Conservation (phyloP, 768 basidiomycete species). For the Amyloporia xantha region DNA sequence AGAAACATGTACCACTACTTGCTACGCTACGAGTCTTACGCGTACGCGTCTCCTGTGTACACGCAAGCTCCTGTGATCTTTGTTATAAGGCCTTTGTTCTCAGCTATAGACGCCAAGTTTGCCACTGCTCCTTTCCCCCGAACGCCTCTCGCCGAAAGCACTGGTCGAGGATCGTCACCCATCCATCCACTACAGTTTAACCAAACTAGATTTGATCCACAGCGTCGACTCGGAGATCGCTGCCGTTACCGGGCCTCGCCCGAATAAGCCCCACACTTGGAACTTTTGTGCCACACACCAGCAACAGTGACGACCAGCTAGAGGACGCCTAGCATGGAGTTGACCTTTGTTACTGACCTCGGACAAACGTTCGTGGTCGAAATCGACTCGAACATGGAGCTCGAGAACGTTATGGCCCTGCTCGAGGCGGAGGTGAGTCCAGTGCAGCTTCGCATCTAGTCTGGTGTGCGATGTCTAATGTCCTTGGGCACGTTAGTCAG, state of each 20-base stretch:
- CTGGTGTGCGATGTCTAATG: too few relatives aligned
- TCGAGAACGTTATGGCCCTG: slow-evolving; percentile 88
- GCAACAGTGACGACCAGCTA: neutral
- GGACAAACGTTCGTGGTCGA: slow-evolving; percentile 66
- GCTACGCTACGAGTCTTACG: neutral
- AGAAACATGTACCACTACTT: too few relatives aligned
- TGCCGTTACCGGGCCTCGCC: neutral
- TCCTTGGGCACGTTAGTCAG: too few relatives aligned
- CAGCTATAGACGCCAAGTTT: neutral
- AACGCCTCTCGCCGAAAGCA: too few relatives aligned
- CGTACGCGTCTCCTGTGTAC: slow-evolving; percentile 2
- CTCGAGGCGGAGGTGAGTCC: slow-evolving; percentile 92
- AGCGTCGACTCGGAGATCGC: neutral
- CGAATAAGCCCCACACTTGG: too few relatives aligned
- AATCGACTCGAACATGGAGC: slow-evolving; percentile 84
- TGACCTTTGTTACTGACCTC: slow-evolving; percentile 66
- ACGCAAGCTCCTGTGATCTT: slow-evolving; percentile 9
- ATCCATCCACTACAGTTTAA: too few relatives aligned
- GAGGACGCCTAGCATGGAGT: slow-evolving; percentile 39
- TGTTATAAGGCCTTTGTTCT: neutral
- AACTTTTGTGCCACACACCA: neutral
- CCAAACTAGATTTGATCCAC: neutral
- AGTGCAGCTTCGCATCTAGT: too few relatives aligned
- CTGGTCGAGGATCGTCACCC: too few relatives aligned
- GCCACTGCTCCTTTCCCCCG: neutral